Conservation (phyloP, 2,329 filamentous ascomycete genomes). For the Fusarium decemcellulare region DNA sequence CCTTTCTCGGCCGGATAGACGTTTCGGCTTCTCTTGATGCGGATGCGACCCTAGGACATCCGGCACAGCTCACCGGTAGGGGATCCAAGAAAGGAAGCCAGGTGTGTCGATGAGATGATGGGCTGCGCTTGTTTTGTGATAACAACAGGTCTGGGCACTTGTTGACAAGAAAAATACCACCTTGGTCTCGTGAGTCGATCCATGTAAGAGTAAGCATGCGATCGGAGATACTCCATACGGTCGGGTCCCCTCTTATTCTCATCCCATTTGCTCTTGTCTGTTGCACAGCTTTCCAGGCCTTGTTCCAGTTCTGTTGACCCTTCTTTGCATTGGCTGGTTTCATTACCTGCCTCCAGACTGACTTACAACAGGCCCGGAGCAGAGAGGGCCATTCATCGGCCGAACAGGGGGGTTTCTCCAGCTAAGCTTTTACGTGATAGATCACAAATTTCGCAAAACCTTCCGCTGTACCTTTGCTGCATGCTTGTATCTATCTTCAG, state of each 20-base stretch:
- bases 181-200: conserved; percentile 25
- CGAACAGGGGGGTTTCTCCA: conserved; percentile 5
- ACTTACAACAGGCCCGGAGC: neutral
- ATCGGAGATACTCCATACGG: conserved; percentile 33
- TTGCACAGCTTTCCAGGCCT: neutral
- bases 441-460: conserved; percentile 4
- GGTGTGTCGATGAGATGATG: conserved; percentile 9
- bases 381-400: conserved; percentile 8
- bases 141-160: conserved; percentile 6
- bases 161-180: conserved; percentile 3
- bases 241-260: conserved; percentile 15
- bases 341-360: neutral
- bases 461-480: neutral
- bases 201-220: conserved; percentile 5
- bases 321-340: conserved; percentile 2
- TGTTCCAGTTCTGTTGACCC: neutral
- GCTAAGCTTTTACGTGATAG: conserved; percentile 7
- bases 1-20: conserved; percentile 31
- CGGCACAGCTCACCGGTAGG: conserved; percentile 6
- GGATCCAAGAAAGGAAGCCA: conserved; percentile 3
- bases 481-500: neutral
- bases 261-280: neutral
- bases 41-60: conserved; percentile 20
- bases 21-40: conserved; percentile 36
- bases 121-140: conserved; percentile 7